Conservation (phyloP, 768 basidiomycete species). For the Agaricus sinodeliciosus region DNA sequence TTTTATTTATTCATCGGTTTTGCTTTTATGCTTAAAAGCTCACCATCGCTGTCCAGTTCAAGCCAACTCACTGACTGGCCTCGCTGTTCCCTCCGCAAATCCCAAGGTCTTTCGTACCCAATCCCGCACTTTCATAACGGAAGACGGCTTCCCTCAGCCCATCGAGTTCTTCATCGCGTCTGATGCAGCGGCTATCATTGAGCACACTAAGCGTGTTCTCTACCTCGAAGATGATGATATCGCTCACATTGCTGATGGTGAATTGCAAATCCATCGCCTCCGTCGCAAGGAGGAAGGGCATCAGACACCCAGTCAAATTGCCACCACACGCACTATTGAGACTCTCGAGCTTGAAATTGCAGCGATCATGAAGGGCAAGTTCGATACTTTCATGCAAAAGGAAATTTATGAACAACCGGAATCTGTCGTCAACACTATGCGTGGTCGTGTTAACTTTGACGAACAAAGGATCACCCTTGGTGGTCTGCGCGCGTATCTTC, state of each 20-base stretch:
- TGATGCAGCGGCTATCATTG: slow-evolving; percentile 92
- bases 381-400: slow-evolving; percentile 99
- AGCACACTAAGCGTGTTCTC: slow-evolving; percentile 98
- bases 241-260: slow-evolving; percentile 94
- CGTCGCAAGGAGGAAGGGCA: slow-evolving; percentile 77
- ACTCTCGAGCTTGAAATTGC: slow-evolving; percentile 97
- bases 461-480: slow-evolving; percentile 86
- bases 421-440: slow-evolving; percentile 99
- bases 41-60: slow-evolving; percentile 24
- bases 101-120: slow-evolving; percentile 89
- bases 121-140: slow-evolving; percentile 96
- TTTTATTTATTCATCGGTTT: neutral
- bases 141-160: slow-evolving; percentile 96
- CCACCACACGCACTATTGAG: slow-evolving; percentile 89
- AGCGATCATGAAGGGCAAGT: slow-evolving; percentile 99
- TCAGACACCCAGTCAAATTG: slow-evolving; percentile 51
- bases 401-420: slow-evolving; percentile 99
- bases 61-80: slow-evolving; percentile 42
- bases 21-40: slow-evolving; percentile 7
- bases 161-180: slow-evolving; percentile 99
- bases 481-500: slow-evolving; percentile 90
- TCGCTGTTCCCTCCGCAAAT: slow-evolving; percentile 60
- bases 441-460: slow-evolving; percentile 99
- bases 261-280: slow-evolving; percentile 97
- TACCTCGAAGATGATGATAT: slow-evolving; percentile 99